phyloP scores from a whole-genome alignment of 345 rosid genomes.

The Psidium guajava region DNA sequence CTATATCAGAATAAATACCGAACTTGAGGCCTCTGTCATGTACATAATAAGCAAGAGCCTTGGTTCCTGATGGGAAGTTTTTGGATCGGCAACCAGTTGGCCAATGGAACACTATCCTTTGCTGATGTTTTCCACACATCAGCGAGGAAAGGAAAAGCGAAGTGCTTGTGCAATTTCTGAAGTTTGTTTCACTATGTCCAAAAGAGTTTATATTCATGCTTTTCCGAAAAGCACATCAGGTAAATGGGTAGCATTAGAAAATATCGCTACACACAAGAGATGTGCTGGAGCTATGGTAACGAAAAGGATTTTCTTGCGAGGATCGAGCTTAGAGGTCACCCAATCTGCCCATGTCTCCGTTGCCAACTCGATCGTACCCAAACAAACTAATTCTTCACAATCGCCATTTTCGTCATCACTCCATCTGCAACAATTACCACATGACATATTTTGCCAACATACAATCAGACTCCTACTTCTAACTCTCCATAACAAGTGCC shows the following conservation, averaged over 20 bases:
- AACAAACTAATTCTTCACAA: constrained; percentile 74
- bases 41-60: too few species aligned
- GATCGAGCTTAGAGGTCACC: constrained; percentile 47
- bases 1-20: too few species aligned
- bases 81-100: too few species aligned
- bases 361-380: constrained; percentile 81
- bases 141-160: neutral
- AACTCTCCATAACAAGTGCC: neutral
- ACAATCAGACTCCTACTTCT: neutral
- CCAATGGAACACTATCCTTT: neutral
- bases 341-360: constrained; percentile 91
- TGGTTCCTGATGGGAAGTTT: too few species aligned
- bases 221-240: neutral
- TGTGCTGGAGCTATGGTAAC: constrained; percentile 96
- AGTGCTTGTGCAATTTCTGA: neutral
- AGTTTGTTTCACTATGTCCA: neutral
- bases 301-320: constrained; percentile 50
- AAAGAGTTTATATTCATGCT: neutral
- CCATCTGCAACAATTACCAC: constrained; percentile 46
- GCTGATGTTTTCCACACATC: neutral
- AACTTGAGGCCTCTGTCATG: too few species aligned
- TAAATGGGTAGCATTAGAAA: neutral
- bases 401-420: constrained; percentile 46
- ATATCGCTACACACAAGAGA: constrained; percentile 35
- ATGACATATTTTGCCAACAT: neutral